Evolutionary conservation across 2,329 filamentous ascomycete genomes (phyloP).

Genomic region (Ascochyta fabae): DNA sequence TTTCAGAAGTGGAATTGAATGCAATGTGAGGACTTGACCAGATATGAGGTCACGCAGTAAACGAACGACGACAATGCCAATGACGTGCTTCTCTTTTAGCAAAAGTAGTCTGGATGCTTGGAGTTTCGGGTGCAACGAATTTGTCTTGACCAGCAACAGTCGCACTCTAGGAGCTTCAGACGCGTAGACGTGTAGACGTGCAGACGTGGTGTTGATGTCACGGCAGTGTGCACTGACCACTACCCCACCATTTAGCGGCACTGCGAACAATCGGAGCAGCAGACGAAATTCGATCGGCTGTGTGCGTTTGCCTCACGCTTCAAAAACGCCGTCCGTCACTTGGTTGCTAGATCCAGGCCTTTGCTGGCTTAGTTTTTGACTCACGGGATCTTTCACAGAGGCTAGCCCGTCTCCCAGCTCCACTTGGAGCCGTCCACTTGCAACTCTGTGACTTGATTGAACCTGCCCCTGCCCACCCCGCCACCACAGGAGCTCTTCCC

Average conservation of each 20-base stretch:
- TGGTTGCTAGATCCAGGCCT: conserved; percentile 33
- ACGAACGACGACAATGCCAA: too few relatives aligned
- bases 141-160: too few relatives aligned
- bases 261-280: conserved; percentile 16
- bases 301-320: conserved; percentile 37
- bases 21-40: not conserved
- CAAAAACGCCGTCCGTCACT: conserved; percentile 18
- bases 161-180: too few relatives aligned
- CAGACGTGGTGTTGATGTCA: not conserved
- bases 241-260: conserved; percentile 15
- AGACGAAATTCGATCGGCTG: conserved; percentile 34
- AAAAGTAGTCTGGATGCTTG: too few relatives aligned
- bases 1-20: not conserved
- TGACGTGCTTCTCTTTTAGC: too few relatives aligned
- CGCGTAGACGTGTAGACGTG: not conserved
- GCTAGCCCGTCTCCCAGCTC: conserved; percentile 16
- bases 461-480: conserved; percentile 20
- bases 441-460: conserved; percentile 11
- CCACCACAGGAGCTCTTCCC: conserved; percentile 17
- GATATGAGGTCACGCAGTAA: too few relatives aligned
- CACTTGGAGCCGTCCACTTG: conserved; percentile 8
- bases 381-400: conserved; percentile 25
- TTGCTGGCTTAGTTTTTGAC: conserved; percentile 31
- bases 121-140: too few relatives aligned
- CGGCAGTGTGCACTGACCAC: not conserved